Base-by-base conservation (phyloP, 1,139 yeast genomes). In the Yamadazyma diddensiae region DNA sequence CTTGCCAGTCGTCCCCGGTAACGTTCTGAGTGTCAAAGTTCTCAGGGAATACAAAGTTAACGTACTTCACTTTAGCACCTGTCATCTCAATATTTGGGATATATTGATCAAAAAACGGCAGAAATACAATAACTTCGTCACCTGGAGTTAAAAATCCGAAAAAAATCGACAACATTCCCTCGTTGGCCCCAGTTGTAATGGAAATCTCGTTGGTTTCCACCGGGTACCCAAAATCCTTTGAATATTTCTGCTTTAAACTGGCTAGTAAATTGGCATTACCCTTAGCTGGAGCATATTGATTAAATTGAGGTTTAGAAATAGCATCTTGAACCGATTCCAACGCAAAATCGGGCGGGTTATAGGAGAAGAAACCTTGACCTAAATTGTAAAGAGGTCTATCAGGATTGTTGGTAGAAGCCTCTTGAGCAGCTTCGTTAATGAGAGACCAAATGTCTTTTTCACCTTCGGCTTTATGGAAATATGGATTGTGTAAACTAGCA, bases 321-420 rank as follows among this genome's bases (percentile, higher is more conserved):
- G 96, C 92, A 28, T 73, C 70, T 43, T 77, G 73, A n/a, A 92
- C 94, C 2, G 96, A 94, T 11, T 77, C 70, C 40, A 84, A 68
- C 10, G 95, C 96, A 60, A 92, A 92, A 14, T 77, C 76, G 1
- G 98, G 98, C 2, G 97, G 97, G 24, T 88, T 76, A 56, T 90
- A 92, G 2, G 96, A 86, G 67, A 92, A 92, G 60, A 92, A 92
- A 1, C 98, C 98, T 58, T 92, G 98, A 23, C 98, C 98, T 39
- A 92, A 72, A 50, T 92, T 92, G 44, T 82, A 81, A 35, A 90
- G 78, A 29, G 86, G 82, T 44, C 81, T 70, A 12, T 87, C 87
- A 19, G 77, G 62, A 35, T 74, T 77, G 27, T 59, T 61, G 33
- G 76, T 78, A 10, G 94, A 86, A 5, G 76, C 74, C 20, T 41